Percentiles rank a stretch among this genome's conserved stretches.
These are phyloP conservation scores for Hibiscus tridactylites DNA, from an alignment of 345 rosid genomes.

Conservation along the genomic window DNA sequence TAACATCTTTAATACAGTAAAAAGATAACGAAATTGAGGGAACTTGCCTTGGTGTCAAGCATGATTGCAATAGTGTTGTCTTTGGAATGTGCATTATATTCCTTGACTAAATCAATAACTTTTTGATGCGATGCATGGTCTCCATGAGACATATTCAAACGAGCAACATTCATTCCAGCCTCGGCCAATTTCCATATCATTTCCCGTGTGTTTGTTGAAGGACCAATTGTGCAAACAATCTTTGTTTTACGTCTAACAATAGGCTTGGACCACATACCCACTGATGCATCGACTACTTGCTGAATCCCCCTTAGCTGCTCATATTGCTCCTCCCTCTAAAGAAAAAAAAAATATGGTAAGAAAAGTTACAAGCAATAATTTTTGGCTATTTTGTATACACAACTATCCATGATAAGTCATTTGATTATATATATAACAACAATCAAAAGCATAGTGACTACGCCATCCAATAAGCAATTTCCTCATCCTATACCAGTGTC, in stretches of 20 bases:
- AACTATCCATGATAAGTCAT: neutral
- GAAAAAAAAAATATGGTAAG: neutral
- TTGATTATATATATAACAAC: neutral
- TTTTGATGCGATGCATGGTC: constrained; percentile 96
- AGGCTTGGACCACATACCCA: constrained; percentile 83
- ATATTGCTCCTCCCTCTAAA: constrained; percentile 45
- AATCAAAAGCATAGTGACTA: neutral
- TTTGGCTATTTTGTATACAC: neutral
- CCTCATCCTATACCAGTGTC: neutral
- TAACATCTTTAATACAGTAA: neutral
- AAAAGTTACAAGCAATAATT: neutral
- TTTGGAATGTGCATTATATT: constrained; percentile 81
- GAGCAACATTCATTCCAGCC: constrained; percentile 97
- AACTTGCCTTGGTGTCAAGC: constrained; percentile 91
- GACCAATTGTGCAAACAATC: constrained; percentile 97
- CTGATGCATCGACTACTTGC: constrained; percentile 51
- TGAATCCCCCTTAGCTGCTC: constrained; percentile 42
- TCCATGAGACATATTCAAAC: constrained; percentile 98
- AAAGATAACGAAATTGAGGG: constrained; percentile 6
- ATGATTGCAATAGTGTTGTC: constrained; percentile 90
- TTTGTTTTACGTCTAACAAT: constrained; percentile 80
- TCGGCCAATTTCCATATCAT: constrained; percentile 99
- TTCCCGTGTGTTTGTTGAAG: constrained; percentile 82
- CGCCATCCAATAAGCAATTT: neutral
- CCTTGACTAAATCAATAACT: constrained; percentile 96